Evolutionary conservation across 106 monocot genomes (phyloP), one percentile per base, ranked within the genome.

Genomic region (Allium sativum): DNA sequence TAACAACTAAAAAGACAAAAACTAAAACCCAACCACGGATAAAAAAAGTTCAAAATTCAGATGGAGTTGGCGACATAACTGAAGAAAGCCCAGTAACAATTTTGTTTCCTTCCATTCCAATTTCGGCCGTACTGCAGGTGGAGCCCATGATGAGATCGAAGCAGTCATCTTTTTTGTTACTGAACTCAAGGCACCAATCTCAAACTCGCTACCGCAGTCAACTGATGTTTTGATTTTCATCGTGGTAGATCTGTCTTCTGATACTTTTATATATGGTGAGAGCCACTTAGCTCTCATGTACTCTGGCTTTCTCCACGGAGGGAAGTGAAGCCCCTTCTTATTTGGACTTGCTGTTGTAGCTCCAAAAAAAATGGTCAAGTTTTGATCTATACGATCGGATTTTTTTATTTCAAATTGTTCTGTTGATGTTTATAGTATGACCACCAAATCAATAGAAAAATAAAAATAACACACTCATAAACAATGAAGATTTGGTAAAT

Each of bases 91-190:
- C 64, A 9, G 64, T 65, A 3, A 65, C 51, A 47, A 62, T 20
- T 46, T 62, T 62, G 7, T 48, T 44, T 22, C 63, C 63, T 31
- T 47, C 45, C 48, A 21, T 50, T 5, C 31, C 1, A 50, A 40
- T 40, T 52, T 65, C 40, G 64, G 64, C 64, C 21, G 51, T n/a
- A 65, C 64, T 10, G 64, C 51, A 48, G 64, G 64, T 21, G 64
- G 64, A 10, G 48, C 51, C 64, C 64, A 65, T 52, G 9, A 31
- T 13, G 63, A 63, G 20, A 63, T 48, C 63, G 48, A 18, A 19
- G 31, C 63, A 22, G 63, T 63, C 13, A 48, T 44, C 63, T 63
- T 63, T 22, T 63, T 47, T 48, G 63, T 47, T 12, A 7, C 48
- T 22, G 45, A 22, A 4, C 42, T 45, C 61, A 61, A 42, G 47